phyloP scores from a whole-genome alignment of 768 basidiomycete genomes.

The Hericium coralloides region DNA sequence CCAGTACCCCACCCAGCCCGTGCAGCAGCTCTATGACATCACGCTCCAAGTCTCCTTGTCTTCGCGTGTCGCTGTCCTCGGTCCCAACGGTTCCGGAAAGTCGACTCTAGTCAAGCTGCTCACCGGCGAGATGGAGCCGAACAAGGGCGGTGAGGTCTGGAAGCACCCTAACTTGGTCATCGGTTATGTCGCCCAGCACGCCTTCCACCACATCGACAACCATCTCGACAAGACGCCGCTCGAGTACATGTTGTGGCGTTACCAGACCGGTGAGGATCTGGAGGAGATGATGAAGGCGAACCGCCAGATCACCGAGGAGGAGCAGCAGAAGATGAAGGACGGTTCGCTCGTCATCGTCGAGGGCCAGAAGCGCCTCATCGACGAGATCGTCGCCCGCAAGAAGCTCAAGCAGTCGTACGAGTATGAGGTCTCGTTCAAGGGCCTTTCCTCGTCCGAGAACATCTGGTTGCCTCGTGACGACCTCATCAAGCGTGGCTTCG shows the following conservation, averaged over 20 bases:
- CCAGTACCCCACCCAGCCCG: conserved; percentile 83
- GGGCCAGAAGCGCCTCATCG: conserved; percentile 91
- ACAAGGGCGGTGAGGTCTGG: conserved; percentile 96
- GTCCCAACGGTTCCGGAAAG: conserved; percentile 98
- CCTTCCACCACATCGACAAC: conserved; percentile 98
- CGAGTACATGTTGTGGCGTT: conserved; percentile 99
- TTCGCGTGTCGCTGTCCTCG: conserved; percentile 96
- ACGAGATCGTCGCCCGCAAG: conserved; percentile 86
- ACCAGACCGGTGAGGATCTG: conserved; percentile 98
- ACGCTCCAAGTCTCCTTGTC: conserved; percentile 95
- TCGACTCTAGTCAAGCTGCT: conserved; percentile 95
- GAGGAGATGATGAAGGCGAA: conserved; percentile 93
- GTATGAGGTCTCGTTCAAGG: conserved; percentile 97
- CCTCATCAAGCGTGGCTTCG: conserved; percentile 94
- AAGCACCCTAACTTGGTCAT: conserved; percentile 99
- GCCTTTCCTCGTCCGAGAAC: conserved; percentile 93
- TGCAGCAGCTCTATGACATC: conserved; percentile 92
- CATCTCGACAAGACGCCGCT: conserved; percentile 98
- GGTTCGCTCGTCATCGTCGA: conserved; percentile 79
- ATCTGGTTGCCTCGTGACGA: conserved; percentile 96
- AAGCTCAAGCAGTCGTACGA: conserved; percentile 99
- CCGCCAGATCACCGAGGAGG: conserved; percentile 81
- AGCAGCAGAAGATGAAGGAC: conserved; percentile 94
- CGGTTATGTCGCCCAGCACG: conserved; percentile 97
- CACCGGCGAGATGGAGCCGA: conserved; percentile 93